Conservation (phyloP, 768 basidiomycete genomes). For the Leccinum boreale region DNA sequence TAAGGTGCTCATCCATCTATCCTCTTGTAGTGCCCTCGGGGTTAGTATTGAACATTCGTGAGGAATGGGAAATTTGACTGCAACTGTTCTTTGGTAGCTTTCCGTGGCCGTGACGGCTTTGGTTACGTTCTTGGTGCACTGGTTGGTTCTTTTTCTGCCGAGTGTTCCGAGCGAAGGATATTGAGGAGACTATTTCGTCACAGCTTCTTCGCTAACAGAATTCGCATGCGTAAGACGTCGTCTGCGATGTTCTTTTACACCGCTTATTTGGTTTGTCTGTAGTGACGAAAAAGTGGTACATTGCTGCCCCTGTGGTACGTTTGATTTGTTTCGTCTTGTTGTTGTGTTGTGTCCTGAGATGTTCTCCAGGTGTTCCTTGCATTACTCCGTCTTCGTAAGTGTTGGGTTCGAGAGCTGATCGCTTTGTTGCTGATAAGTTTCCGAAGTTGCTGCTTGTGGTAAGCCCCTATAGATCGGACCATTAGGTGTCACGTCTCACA, state of each 20-base stretch:
- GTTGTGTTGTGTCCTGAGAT: neutral
- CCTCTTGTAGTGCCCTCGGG: conserved; percentile 22
- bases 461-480: neutral
- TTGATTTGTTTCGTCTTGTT: neutral
- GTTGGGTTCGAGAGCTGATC: neutral
- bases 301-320: conserved; percentile 29
- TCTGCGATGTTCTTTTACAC: neutral
- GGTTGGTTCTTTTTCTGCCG: conserved; percentile 12
- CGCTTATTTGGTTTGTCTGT: conserved; percentile 3
- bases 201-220: conserved; percentile 34
- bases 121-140: conserved; percentile 34
- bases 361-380: conserved; percentile 26
- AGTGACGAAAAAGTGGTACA: conserved; percentile 34
- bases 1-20: neutral
- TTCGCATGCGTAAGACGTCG: conserved; percentile 29
- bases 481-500: neutral
- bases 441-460: conserved; percentile 30
- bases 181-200: neutral
- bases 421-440: conserved; percentile 4
- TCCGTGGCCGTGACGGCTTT: conserved; percentile 31
- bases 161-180: neutral
- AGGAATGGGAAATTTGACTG: neutral
- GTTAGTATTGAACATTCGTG: conserved; percentile 8
- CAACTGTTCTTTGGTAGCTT: conserved; percentile 13
- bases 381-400: conserved; percentile 33